Conservation (phyloP, 1,139 yeast genomes). For the Candida sanyaensis region DNA sequence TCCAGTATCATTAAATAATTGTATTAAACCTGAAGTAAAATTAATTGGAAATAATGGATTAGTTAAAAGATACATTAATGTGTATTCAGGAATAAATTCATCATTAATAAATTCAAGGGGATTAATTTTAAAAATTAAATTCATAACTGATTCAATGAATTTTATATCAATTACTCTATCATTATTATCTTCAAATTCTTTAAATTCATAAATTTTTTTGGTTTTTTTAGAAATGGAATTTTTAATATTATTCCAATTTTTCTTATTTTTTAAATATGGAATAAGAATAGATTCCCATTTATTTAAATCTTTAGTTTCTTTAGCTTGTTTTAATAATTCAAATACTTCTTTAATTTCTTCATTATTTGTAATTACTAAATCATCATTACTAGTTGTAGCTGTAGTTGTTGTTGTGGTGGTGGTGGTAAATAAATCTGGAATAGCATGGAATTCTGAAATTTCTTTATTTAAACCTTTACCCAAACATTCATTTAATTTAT, state of each 20-base stretch:
- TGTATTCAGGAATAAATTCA: constrained; percentile 52
- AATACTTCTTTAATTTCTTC: constrained; percentile 27
- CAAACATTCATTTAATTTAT: constrained; percentile 69
- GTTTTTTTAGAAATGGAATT: constrained; percentile 16
- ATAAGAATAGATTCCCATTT: constrained; percentile 36
- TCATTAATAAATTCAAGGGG: constrained; percentile 21
- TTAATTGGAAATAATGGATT: constrained; percentile 81
- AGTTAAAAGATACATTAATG: constrained; percentile 74
- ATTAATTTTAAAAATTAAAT: constrained; percentile 37
- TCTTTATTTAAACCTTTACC: constrained; percentile 56
- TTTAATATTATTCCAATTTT: constrained; percentile 25
- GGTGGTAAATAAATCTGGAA: constrained; percentile 32
- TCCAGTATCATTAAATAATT: constrained; percentile 37
- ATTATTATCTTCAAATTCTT: constrained; percentile 59
- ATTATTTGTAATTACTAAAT: too few species aligned
- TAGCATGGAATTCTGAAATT: constrained; percentile 24
- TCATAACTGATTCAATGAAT: constrained; percentile 53
- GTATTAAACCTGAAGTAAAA: constrained; percentile 55
- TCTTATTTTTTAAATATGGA: constrained; percentile 33
- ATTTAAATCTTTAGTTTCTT: constrained; percentile 19
- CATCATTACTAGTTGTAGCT: constrained; percentile 1
- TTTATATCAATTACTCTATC: constrained; percentile 69
- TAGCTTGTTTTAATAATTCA: constrained; percentile 21
- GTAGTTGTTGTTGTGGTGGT: too few species aligned
- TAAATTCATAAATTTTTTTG: constrained; percentile 23